These are phyloP conservation scores for Rauvolfia tetraphylla DNA, from an alignment of 257 asterid genomes.

Conservation along the genomic window DNA sequence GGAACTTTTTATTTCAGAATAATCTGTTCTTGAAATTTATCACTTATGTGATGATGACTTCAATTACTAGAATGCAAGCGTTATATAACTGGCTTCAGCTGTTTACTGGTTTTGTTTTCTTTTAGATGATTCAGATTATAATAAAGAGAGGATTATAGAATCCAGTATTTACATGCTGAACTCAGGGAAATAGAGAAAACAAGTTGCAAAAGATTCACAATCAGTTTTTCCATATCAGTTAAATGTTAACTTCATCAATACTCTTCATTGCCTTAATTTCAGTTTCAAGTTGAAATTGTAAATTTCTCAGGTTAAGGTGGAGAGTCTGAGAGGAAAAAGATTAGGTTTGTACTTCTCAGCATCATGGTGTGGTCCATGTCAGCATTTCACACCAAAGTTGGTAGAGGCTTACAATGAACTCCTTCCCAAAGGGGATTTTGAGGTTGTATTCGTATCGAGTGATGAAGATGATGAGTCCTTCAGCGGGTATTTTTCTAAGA, in stretches of 20 bases:
- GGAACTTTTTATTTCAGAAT: too few relatives aligned
- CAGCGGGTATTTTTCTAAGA: constrained; percentile 56
- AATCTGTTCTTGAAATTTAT: too few relatives aligned
- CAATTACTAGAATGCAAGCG: background rate
- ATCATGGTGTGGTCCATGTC: constrained; percentile 97
- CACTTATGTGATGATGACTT: background rate
- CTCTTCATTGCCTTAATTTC: background rate
- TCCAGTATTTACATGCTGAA: background rate
- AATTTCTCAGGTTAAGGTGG: constrained; percentile 51
- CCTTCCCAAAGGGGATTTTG: constrained; percentile 46
- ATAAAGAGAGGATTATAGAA: background rate
- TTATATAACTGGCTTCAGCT: background rate
- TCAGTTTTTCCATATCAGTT: background rate
- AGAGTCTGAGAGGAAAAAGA: constrained; percentile 47
- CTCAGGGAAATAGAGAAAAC: background rate
- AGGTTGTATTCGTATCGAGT: constrained; percentile 61
- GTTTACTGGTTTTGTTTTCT: background rate
- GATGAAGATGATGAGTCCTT: constrained; percentile 65
- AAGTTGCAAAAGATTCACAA: background rate
- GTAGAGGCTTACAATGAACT: constrained; percentile 65
- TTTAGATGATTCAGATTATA: background rate
- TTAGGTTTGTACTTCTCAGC: constrained; percentile 87
- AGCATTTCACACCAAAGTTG: constrained; percentile 58
- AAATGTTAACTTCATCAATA: background rate
- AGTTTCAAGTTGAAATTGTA: background rate